These are phyloP conservation scores for Heritiera littoralis DNA, from an alignment of 345 rosid genomes.

Conservation along the genomic window DNA sequence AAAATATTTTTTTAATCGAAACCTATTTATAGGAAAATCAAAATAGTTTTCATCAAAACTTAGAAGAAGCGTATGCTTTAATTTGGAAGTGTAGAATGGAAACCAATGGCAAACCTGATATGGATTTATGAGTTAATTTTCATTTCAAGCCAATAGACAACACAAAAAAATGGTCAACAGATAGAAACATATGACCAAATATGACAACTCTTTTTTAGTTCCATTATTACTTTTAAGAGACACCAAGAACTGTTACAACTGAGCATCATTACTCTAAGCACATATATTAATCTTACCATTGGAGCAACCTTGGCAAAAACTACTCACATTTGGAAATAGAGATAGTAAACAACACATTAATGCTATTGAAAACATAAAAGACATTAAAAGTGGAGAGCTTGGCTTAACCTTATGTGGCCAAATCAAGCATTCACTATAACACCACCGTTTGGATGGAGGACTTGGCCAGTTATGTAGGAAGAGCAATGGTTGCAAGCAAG, in stretches of 20 bases:
- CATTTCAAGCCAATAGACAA: background rate
- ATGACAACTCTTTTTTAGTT: background rate
- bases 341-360: background rate
- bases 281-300: background rate
- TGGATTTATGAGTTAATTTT: background rate
- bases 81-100: background rate
- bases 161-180: background rate
- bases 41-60: no score
- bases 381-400: background rate
- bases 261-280: background rate
- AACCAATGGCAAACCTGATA: background rate
- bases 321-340: background rate
- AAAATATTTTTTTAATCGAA: no score
- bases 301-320: background rate
- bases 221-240: background rate
- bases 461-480: slow-evolving; percentile 74
- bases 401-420: background rate
- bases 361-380: background rate
- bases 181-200: background rate
- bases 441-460: slow-evolving; percentile 80
- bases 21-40: no score
- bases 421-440: slow-evolving; percentile 46
- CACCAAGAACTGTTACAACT: background rate
- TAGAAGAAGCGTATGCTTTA: background rate
- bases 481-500: slow-evolving; percentile 78